phyloP scores from a whole-genome alignment of 257 asterid species.

The Buddleja alternifolia region DNA sequence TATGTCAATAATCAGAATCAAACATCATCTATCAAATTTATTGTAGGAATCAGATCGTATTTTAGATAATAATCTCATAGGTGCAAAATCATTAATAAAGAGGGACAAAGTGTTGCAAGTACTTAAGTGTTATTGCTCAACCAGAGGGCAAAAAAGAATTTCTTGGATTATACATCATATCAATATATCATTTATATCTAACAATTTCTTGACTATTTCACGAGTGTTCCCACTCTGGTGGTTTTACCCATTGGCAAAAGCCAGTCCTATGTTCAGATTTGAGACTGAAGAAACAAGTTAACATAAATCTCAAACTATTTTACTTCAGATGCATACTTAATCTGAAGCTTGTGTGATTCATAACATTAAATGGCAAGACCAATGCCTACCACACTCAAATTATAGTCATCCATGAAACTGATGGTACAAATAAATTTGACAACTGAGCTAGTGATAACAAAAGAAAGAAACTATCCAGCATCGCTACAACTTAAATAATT shows the following conservation, averaged over 20 bases:
- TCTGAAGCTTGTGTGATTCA: not conserved
- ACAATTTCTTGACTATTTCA: not conserved
- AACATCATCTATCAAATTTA: too few relatives aligned
- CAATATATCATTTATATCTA: not conserved
- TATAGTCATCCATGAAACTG: not conserved
- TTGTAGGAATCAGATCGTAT: too few relatives aligned
- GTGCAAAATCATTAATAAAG: not conserved
- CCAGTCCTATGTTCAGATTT: not conserved
- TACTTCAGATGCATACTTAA: not conserved
- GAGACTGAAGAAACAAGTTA: too few relatives aligned
- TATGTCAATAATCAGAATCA: too few relatives aligned
- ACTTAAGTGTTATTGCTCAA: not conserved
- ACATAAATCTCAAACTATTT: not conserved
- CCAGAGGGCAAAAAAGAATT: not conserved
- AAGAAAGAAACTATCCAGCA: not conserved
- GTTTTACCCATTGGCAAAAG: not conserved
- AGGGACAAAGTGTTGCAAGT: not conserved
- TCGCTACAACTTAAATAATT: too few relatives aligned
- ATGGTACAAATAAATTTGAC: not conserved
- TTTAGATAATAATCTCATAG: not conserved
- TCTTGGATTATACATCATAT: not conserved
- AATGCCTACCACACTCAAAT: not conserved
- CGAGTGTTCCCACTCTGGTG: not conserved
- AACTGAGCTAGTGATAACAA: not conserved
- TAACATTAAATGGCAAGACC: not conserved